Evolutionary conservation across 495 filamentous ascomycete genomes (phyloP), one percentile per base, ranked within the genome.

Genomic region (Bathelium albidoporum): DNA sequence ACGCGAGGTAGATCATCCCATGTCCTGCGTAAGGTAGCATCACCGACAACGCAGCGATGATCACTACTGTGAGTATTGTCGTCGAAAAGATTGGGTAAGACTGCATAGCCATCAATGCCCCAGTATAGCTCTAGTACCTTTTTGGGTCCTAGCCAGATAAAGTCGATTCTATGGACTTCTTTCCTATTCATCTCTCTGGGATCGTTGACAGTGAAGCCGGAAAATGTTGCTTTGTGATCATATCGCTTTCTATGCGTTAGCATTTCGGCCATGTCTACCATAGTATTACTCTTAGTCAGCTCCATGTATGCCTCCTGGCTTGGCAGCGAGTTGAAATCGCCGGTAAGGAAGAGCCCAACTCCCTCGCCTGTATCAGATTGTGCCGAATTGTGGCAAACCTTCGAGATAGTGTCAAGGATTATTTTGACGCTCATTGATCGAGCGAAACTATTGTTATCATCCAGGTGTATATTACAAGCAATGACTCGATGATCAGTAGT

Each of bases 391-490:
- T 28, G 11, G 11, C 32, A n/a, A 16, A 63, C 24, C 16, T 58
- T 18, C n/a, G 41, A 1, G 0, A 65, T 61, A 28, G 55, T 49
- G n/a, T 61, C 65, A 4, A 67, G 12, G 32, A 67, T 67, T 14
- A 67, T 62, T 1, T 22, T 32, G 14, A 67, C 45, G 28, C 65
- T 65, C 29, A 61, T 62, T 41, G 53, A 29, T 16, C 90, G 80
- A 0, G 87, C 82, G 55, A 75, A 72, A 3, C 74, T 71, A 20
- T 87, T 87, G 64, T 80, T 77, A 63, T 95, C 80, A 68, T 95
- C 90, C 1, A 95, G 76, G 69, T 95, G 91, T 2, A 91, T 95
- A 72, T 82, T 89, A 77, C 91, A 81, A 5, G 85, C 83, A 24
- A 89, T 75, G 5, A 91, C 73, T 0, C 72, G 77, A 43, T 76